Base-by-base conservation (phyloP, 352 stramenopile species). In the Pythium apleroticum region DNA sequence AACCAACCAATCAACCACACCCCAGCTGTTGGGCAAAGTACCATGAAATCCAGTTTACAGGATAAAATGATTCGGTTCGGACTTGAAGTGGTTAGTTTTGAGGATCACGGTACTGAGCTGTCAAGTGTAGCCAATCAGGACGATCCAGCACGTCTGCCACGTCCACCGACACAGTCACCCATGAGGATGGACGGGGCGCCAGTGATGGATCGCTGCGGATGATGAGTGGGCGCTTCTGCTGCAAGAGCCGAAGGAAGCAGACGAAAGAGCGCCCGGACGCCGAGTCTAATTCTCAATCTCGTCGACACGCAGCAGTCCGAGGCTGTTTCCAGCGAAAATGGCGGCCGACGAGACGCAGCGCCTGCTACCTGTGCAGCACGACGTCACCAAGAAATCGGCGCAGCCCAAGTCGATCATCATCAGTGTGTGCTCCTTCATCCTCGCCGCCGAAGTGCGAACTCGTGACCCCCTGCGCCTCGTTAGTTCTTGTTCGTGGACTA, bases 361-460 rank as follows among this genome's bases (percentile, higher is more conserved):
- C 9, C 48, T 69, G 33, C 37, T 69, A 54, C 62, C 55, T 15
- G 41, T 49, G 41, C 41, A 49, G 55, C 45, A 55, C 46, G 46
- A 24, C 24, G 59, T 15, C 35, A 54, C 37, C 15, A 53, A 24
- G 25, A 27, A 1, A 2, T 30, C 30, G 1, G 27, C 59, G 25
- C 35, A 52, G 33, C 62, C 62, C 61, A 83, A 84, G 66, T 95
- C 86, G 43, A 89, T 93, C 65, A 93, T 95, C 60, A 52, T 93
- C 48, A 90, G 75, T 70, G 86, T 95, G 45, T 95, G 86, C 75
- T 93, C 84, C 3, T 95, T 91, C 69, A 95, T 95, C 59, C 85
- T 95, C 54, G 80, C 92, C 52, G 91, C 86, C 4, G 86, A 95
- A 69, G 78, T 86, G 57, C 14, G 64, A 20, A 60, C 43, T 52